These are phyloP conservation scores for Aegilops tauschii DNA, from an alignment of 176 grass and related monocot species.

Conservation along the genomic window DNA sequence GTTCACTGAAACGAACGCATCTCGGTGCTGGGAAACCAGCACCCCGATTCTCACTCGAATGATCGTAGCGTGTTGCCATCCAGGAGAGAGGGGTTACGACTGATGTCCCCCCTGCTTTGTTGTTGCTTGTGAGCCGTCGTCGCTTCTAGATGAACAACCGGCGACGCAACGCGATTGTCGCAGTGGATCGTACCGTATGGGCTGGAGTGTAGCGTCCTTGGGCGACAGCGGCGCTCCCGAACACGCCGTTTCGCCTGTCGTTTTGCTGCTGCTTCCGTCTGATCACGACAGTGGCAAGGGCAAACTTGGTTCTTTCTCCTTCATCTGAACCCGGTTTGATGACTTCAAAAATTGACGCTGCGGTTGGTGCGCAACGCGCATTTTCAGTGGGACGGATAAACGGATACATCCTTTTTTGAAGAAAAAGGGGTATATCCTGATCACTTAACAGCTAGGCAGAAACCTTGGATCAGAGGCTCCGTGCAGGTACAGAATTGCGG, in stretches of 20 bases:
- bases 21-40: background rate
- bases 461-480: background rate
- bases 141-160: background rate
- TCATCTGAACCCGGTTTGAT: background rate
- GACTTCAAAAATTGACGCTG: background rate
- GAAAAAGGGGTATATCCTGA: background rate
- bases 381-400: background rate
- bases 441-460: background rate
- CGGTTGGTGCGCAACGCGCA: background rate
- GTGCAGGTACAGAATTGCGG: background rate
- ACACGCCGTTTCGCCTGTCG: background rate
- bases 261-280: background rate
- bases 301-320: background rate
- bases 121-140: background rate
- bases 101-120: background rate
- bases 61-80: too few relatives aligned
- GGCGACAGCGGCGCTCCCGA: background rate
- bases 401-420: background rate
- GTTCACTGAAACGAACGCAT: background rate
- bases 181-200: background rate
- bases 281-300: background rate
- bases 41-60: background rate
- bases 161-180: background rate
- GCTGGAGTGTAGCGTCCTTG: background rate
- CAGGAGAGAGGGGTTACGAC: too few relatives aligned